These are phyloP conservation scores for Antarctomyces pellizariae DNA, from an alignment of 495 filamentous ascomycete genomes.

Conservation along the genomic window DNA sequence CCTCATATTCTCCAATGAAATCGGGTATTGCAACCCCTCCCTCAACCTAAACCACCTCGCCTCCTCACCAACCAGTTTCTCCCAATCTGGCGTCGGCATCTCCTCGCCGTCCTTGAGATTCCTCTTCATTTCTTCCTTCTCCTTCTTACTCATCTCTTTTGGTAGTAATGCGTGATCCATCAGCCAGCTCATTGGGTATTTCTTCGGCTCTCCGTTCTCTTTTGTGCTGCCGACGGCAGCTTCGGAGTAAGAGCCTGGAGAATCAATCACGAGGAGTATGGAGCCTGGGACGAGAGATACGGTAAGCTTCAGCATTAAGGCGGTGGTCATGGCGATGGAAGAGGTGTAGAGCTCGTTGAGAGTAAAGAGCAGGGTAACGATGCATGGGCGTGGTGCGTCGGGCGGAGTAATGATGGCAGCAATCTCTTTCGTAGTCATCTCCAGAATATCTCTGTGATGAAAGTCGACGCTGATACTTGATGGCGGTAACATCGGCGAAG, in stretches of 20 bases:
- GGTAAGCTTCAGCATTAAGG: conserved; percentile 43
- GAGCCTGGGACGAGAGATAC: conserved; percentile 28
- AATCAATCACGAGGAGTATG: conserved; percentile 71
- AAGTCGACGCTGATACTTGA: too few relatives aligned
- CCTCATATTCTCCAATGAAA: conserved; percentile 78
- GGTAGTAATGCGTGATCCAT: conserved; percentile 57
- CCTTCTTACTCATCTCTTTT: conserved; percentile 7
- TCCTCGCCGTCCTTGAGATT: conserved; percentile 1
- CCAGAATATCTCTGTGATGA: too few relatives aligned
- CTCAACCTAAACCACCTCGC: conserved; percentile 67
- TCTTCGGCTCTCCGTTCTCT: conserved; percentile 30
- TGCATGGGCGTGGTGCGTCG: conserved; percentile 13
- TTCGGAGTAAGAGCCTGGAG: conserved; percentile 76
- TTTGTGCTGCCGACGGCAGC: conserved; percentile 27
- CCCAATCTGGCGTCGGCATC: conserved; percentile 29
- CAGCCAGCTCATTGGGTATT: conserved; percentile 85
- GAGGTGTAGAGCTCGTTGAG: conserved; percentile 84
- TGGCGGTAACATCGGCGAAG: too few relatives aligned
- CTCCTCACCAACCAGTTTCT: conserved; percentile 44
- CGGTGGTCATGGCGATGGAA: conserved; percentile 49
- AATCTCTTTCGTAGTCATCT: too few relatives aligned
- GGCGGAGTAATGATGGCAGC: conserved; percentile 1
- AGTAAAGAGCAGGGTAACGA: conserved; percentile 79
- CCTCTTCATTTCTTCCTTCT: conserved; percentile 10
- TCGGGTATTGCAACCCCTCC: conserved; percentile 47